Base-by-base conservation (phyloP, 352 stramenopile genomes). In the Pythium sukuiense region DNA sequence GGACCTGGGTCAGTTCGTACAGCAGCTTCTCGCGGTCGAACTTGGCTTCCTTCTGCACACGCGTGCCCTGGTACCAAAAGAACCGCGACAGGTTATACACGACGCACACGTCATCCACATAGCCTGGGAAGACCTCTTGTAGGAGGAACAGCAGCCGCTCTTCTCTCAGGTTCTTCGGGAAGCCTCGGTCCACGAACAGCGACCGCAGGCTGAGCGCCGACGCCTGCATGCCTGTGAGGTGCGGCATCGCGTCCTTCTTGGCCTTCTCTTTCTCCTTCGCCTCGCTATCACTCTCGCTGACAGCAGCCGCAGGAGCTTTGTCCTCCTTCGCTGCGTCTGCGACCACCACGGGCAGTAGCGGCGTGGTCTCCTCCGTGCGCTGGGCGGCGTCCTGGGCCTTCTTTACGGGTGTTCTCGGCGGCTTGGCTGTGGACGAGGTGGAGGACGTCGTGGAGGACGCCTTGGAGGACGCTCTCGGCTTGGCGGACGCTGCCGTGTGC, bases 61-160 rank as follows among this genome's bases (percentile, higher is more conserved):
- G 82, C 53, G 70, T 75, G 61, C 65, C 69, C 72, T 93, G 80
- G 30, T 82, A 76, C 29, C 69, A 63, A 62, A 90, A 83, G 59
- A 93, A 93, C 52, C 88, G 80, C 30, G 79, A 79, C 52, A 95
- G 75, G 62, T 95, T 90, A 66, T 87, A 89, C 59, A 95, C 87
- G 14, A 95, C 81, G 29, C 76, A 84, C 32, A 93, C 87, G 54
- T 93, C 85, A 41, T 91, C 79, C 13, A 95, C 69, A 69, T 93
- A 95, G 0, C 79, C 76, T 14, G 85, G 87, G 61, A 95, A 95
- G 1, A 95, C 85, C 49, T 95, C 77, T 26, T 93, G 74, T 49
- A 95, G 74, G 52, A 95, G 65, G 62, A 84, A 87, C 16, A 93
- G 71, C 62, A 93, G 75, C 8, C 87, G 85, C 62, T 89, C 83